Base-by-base conservation (phyloP, 208 protist species). In the Trichomonas vaginalis region DNA sequence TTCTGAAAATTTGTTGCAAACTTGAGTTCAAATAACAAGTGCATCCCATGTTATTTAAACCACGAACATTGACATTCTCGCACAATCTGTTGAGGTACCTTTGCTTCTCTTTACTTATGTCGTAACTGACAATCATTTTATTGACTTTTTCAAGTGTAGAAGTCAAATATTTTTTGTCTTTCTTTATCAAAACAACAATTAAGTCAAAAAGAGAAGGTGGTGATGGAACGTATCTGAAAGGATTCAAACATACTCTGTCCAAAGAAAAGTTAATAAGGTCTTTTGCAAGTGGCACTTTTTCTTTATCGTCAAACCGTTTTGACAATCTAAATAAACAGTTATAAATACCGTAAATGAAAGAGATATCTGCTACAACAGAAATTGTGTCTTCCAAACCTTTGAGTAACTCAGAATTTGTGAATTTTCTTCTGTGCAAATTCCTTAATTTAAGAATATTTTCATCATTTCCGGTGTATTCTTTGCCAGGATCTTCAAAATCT, bases 1-100 rank as follows among this genome's bases (percentile, higher is more conserved):
- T 37, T 47, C 86, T 42, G 46, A 92, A 92, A 12, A 92, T 92
- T 51, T 92, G 86, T 47, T 92, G 86, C 12, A 92, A 12, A 9
- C 45, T 51, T 45, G 86, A 92, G 37, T 92, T 92, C 27, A 92
- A 51, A 92, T 92, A 92, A 39, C 86, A 92, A 17, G 86, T 92
- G n/a, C 40, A 92, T 51, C 86, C 86, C 45, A 92, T 48, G 46
- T 92, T 92, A 48, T 92, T 42, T 14, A 92, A 21, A 17, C 86
- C 86, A n/a, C 45, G 0, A n/a, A 47, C 0, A n/a, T 9, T 88
- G 4, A 23, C 35, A 88, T 45, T 88, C 21, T n/a, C 17, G 17
- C 2, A 32, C n/a, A 70, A 27, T 27, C n/a, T 12, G 12, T 8
- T 4, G 21, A 70, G 15, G 6, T 40, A 45, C 51, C 1, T n/a